Evolutionary conservation across 2,329 filamentous ascomycete genomes (phyloP).

Genomic region (Phialemonium atrogriseum): DNA sequence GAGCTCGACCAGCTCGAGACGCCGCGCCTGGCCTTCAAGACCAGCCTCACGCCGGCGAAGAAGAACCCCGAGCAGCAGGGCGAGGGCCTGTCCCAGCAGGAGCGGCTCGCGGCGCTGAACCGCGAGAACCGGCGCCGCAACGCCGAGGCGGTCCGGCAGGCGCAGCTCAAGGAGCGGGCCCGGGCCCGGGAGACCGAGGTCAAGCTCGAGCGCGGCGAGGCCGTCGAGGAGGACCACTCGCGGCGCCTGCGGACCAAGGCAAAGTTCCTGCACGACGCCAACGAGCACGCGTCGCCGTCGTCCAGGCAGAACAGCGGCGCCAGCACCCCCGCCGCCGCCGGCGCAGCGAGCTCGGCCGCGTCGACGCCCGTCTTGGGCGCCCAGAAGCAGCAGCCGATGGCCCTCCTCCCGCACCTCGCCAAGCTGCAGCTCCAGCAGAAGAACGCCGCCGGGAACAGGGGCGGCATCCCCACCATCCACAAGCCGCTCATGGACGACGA

Average conservation of each 20-base stretch:
- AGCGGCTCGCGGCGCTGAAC: conserved; percentile 78
- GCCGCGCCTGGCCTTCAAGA: conserved; percentile 67
- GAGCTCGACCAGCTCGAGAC: conserved; percentile 55
- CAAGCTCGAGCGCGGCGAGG: conserved; percentile 55
- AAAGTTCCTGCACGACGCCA: conserved; percentile 59
- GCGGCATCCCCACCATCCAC: conserved; percentile 61
- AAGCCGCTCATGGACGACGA: conserved; percentile 84
- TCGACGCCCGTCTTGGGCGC: neutral
- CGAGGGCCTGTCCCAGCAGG: conserved; percentile 58
- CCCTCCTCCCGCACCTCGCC: conserved; percentile 41
- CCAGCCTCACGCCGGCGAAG: conserved; percentile 47
- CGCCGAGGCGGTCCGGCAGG: conserved; percentile 81
- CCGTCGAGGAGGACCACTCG: conserved; percentile 47
- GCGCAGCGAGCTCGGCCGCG: conserved; percentile 23
- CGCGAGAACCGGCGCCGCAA: conserved; percentile 76
- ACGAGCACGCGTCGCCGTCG: conserved; percentile 39
- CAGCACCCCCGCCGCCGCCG: conserved; percentile 5
- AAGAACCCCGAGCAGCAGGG: conserved; percentile 35
- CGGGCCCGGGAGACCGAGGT: conserved; percentile 51
- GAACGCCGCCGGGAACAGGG: conserved; percentile 43
- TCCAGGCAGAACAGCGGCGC: conserved; percentile 32
- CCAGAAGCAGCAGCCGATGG: conserved; percentile 20
- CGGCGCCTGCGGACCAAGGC: conserved; percentile 58
- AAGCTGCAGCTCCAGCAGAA: conserved; percentile 45
- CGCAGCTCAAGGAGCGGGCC: conserved; percentile 73